These are phyloP conservation scores for Avena eriantha DNA, from an alignment of 176 grass and related monocot genomes.

Conservation along the genomic window DNA sequence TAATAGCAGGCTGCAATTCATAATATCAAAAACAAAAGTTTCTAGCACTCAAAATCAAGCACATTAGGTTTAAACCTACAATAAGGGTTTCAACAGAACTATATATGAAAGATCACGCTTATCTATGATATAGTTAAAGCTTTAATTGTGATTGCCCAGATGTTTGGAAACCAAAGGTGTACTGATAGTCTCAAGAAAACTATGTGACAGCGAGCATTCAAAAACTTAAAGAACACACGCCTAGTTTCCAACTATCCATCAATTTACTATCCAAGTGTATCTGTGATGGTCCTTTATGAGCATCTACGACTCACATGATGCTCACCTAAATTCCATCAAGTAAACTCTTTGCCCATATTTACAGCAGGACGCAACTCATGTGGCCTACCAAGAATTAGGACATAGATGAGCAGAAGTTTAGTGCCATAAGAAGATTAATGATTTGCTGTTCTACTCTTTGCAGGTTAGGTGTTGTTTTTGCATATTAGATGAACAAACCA, in stretches of 20 bases:
- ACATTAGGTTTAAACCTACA: not conserved
- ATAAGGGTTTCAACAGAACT: not conserved
- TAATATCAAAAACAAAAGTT: not conserved
- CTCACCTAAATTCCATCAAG: conserved; percentile 52
- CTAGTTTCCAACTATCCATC: conserved; percentile 29
- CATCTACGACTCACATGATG: conserved; percentile 35
- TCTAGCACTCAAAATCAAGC: not conserved
- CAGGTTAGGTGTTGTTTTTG: not conserved
- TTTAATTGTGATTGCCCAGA: not conserved
- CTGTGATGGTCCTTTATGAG: conserved; percentile 44
- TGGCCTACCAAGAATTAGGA: conserved; percentile 50
- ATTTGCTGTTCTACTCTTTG: not conserved
- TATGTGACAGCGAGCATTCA: conserved; percentile 15
- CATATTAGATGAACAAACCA: conserved; percentile 9
- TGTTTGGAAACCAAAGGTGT: not conserved
- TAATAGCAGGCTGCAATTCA: not conserved
- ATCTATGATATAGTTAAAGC: not conserved
- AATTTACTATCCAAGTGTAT: conserved; percentile 18
- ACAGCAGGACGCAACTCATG: conserved; percentile 43
- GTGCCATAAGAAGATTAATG: not conserved
- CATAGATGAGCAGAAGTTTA: conserved; percentile 27
- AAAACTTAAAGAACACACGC: conserved; percentile 7
- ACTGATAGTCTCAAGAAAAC: not conserved
- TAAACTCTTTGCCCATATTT: conserved; percentile 51
- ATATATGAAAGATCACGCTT: not conserved